Percentiles rank a stretch among this genome's conserved stretches.
Conservation (phyloP, 2,329 filamentous ascomycete species). For the Alternaria sp. region DNA sequence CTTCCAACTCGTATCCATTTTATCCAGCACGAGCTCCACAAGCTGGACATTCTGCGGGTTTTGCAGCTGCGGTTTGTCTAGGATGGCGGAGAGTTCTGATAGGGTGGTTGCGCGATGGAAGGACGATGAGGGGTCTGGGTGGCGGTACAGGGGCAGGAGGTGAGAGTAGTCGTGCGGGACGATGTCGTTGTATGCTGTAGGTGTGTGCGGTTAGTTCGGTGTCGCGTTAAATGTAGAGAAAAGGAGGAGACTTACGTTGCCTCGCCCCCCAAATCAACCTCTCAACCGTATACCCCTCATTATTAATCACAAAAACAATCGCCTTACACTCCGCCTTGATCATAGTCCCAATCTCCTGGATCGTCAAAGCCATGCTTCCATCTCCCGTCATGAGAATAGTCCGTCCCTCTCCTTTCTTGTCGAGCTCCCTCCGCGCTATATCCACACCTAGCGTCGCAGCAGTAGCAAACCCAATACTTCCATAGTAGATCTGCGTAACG, state of each 20-base stretch:
- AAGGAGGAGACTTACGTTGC: conserved; percentile 29
- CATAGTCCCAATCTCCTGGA: conserved; percentile 70
- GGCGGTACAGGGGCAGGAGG: conserved; percentile 51
- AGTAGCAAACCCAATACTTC: conserved; percentile 52
- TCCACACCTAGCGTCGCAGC: conserved; percentile 52
- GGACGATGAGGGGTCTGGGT: conserved; percentile 32
- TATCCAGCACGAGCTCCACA: conserved; percentile 52
- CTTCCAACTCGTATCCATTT: conserved; percentile 27
- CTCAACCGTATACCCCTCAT: conserved; percentile 57
- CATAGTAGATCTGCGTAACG: conserved; percentile 53
- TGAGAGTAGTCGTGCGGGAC: conserved; percentile 49
- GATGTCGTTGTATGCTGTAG: conserved; percentile 48
- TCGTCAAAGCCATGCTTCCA: conserved; percentile 70
- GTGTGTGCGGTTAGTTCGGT: background rate
- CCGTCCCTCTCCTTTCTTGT: conserved; percentile 29
- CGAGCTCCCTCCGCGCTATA: conserved; percentile 58
- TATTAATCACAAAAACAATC: conserved; percentile 55
- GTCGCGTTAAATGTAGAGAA: too few relatives aligned
- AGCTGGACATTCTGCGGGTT: conserved; percentile 46
- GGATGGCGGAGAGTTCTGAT: conserved; percentile 45
- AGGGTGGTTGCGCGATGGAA: conserved; percentile 50
- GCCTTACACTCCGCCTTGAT: conserved; percentile 52
- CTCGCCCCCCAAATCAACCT: conserved; percentile 54
- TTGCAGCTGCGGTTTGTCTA: conserved; percentile 38
- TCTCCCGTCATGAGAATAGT: conserved; percentile 68